Evolutionary conservation across 305 asterid genomes (phyloP).

Genomic region (Lippia alba): DNA sequence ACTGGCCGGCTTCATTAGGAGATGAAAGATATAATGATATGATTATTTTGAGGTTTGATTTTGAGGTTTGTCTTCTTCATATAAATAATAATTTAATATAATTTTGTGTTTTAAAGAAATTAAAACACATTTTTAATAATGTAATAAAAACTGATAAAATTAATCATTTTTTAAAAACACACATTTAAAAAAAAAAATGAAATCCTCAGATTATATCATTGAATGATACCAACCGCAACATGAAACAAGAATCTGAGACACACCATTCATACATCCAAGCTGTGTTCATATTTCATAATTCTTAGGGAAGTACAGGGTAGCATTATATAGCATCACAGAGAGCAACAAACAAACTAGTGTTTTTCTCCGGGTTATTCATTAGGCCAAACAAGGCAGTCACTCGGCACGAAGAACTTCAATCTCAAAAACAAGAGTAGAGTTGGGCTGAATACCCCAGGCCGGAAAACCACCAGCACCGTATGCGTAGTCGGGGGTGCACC

Average conservation of each 20-base stretch:
- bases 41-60: no score
- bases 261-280: constrained; percentile 18
- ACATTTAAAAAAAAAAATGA: no score
- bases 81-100: no score
- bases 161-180: no score
- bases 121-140: no score
- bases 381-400: constrained; percentile 45
- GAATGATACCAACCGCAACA: background rate
- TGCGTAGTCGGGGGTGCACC: constrained; percentile 95
- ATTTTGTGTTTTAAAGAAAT: no score
- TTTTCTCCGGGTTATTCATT: constrained; percentile 11
- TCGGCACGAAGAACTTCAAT: constrained; percentile 77
- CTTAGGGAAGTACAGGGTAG: constrained; percentile 7
- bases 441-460: constrained; percentile 95
- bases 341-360: background rate
- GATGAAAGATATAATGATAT: no score
- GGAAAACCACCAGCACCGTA: constrained; percentile 86
- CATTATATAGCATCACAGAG: constrained; percentile 17
- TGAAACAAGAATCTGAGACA: constrained; percentile 6
- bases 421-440: constrained; percentile 83
- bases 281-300: background rate
- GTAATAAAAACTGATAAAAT: no score
- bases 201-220: background rate
- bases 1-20: no score
- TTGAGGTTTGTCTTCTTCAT: no score